Evolutionary conservation across 2,329 filamentous ascomycete genomes (phyloP), one percentile per base, ranked within the genome.

Genomic region (Metarhizium robertsii): DNA sequence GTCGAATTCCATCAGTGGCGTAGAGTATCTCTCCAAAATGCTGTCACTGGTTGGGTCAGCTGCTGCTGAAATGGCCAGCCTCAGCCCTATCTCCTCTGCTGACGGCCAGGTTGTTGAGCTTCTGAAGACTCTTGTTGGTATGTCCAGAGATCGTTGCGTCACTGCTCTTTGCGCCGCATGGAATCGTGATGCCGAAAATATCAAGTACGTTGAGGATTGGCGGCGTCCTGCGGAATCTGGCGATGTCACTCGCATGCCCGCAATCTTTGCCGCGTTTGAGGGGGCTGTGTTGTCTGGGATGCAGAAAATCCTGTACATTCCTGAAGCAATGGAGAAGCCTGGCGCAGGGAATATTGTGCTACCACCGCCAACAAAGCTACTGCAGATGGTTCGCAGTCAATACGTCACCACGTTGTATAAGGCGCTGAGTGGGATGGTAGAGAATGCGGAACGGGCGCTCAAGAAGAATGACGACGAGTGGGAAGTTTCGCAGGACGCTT

Each of bases 321-420:
- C 88, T 1, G 92, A 96, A 61, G 89, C 90, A 25, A 87, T 85
- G 75, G 81, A 79, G 48, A 91, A 89, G 69, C 79, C 87, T 8
- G 87, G 83, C 29, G 80, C 85, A 5, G 83, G 79, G 50, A 85
- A 90, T 64, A 91, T 99, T 60, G 85, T 97, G 55, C 81, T 87
- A 29, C 87, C 92, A 18, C 95, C 94, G 5, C 86, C 90, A 40
- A 79, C 86, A 7, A 99, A 97, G 69, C 75, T 96, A 47, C 76
- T 97, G 47, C 89, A 95, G 68, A 90, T 92, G 82, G 90, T 97
- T 16, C 83, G 92, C 60, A 87, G 85, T 60, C 90, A 95, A 66
- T 99, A 99, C 66, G 91, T 96, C 16, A 91, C 87, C 6, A 96
- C 92, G 56, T 75, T 99, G 47, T 97, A 97, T 72, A 95, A 95